A percentile compares a stretch with the other conserved stretches of the same genome.
Evolutionary conservation across 345 rosid species (phyloP).

Genomic region (Eucalyptus marginata): DNA sequence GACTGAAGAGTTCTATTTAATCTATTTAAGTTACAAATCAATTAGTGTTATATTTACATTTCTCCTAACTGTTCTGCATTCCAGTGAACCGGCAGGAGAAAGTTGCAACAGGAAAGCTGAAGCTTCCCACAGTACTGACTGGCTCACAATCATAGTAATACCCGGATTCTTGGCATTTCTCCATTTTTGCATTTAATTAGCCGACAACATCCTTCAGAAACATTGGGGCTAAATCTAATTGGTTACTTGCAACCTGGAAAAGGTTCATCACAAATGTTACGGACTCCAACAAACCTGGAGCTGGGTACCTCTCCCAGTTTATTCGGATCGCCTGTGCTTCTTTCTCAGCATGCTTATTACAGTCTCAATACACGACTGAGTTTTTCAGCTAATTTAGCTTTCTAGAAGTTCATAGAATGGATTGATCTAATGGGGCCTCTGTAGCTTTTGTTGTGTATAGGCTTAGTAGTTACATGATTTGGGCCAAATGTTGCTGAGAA

Average conservation of each 20-base stretch:
- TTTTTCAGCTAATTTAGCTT: background rate
- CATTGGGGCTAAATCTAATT: background rate
- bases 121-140: conserved; percentile 72
- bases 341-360: background rate
- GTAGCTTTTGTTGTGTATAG: background rate
- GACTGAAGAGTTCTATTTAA: background rate
- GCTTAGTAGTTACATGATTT: background rate
- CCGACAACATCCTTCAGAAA: background rate
- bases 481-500: background rate
- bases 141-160: conserved; percentile 95
- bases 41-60: no score
- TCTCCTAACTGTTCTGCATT: background rate
- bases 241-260: background rate
- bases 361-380: background rate
- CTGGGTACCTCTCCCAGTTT: background rate
- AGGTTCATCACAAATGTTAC: background rate
- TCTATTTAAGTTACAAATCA: background rate
- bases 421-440: background rate
- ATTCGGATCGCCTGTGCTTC: background rate
- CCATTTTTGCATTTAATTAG: background rate
- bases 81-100: conserved; percentile 91
- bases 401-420: background rate
- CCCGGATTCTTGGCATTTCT: background rate
- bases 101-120: conserved; percentile 81
- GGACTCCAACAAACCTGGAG: background rate